Evolutionary conservation across 805 yeast species (phyloP), one percentile per base, ranked within the genome.

Genomic region (Candida koratica): DNA sequence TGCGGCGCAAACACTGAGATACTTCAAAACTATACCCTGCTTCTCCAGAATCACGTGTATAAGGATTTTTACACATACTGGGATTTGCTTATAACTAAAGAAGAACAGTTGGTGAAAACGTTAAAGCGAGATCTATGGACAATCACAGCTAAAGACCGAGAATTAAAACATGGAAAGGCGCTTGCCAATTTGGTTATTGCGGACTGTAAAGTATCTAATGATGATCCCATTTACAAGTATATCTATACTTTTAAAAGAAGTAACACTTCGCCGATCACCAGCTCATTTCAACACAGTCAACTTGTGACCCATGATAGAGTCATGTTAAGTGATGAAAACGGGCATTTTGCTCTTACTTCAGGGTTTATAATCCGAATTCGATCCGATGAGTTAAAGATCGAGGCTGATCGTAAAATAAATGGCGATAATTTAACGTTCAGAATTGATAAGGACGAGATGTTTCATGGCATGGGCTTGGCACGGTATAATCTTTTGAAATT

Each of bases 361-460:
- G 96, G 95, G 0, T 57, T 53, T 28, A 67, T 88, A 4, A 58
- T 62, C 5, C 46, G 53, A 3, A 59, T 83, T 0, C 60, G 69
- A 5, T 58, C 65, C 0, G 61, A 63, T 6, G 46, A 55, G 6
- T 52, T 87, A 2, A 60, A 63, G 1, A 56, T 88, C 2, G 57
- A 74, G 0, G 73, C 82, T 1, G 65, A 69, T 37, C 69, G 85
- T 45, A 65, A 77, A 47, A 62, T 86, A 9, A 11, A 12, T 13
- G 10, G 23, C 10, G 10, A 20, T 20, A 10, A 20, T 10, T 20
- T 10, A 20, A 41, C 44, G 0, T 87, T 75, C 45, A 66, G 97
- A 37, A 67, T 89, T 17, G 97, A 90, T 53, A 79, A 77, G 51
- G 94, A 88, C 57, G 88, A 81, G 31, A 72, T 79, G 60, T 81